Conservation (phyloP, 2,329 filamentous ascomycete species). For the Trichoderma sp. region DNA sequence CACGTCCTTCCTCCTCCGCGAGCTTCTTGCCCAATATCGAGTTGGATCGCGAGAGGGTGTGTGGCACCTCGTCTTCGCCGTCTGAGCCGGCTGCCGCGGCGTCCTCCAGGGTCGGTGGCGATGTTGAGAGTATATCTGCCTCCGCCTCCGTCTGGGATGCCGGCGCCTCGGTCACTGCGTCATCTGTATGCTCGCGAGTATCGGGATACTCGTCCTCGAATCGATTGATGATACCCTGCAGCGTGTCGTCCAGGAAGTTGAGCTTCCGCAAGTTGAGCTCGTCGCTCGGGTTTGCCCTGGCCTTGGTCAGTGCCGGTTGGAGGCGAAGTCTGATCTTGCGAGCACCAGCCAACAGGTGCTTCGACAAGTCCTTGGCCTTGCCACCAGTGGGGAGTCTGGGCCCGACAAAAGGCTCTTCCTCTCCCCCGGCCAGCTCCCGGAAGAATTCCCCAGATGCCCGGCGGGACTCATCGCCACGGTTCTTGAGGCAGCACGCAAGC, state of each 20-base stretch:
- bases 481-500: conserved; percentile 82
- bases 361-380: conserved; percentile 89
- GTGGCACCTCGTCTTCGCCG: conserved; percentile 46
- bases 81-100: conserved; percentile 41
- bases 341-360: conserved; percentile 80
- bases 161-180: neutral
- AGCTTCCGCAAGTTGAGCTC: conserved; percentile 79
- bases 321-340: conserved; percentile 82
- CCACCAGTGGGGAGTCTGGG: conserved; percentile 41
- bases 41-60: conserved; percentile 48
- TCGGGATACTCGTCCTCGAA: conserved; percentile 97
- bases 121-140: conserved; percentile 24
- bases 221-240: conserved; percentile 86
- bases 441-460: conserved; percentile 51
- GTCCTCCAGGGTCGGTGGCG: conserved; percentile 34
- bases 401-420: conserved; percentile 25
- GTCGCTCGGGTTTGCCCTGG: conserved; percentile 63
- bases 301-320: conserved; percentile 77
- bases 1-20: conserved; percentile 55
- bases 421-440: conserved; percentile 46
- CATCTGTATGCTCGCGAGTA: conserved; percentile 51
- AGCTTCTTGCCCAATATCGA: conserved; percentile 53
- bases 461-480: conserved; percentile 62
- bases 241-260: conserved; percentile 80
- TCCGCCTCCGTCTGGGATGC: conserved; percentile 20